Evolutionary conservation across 1,284 basidiomycete species (phyloP).

Genomic region (Abortiporus biennis): DNA sequence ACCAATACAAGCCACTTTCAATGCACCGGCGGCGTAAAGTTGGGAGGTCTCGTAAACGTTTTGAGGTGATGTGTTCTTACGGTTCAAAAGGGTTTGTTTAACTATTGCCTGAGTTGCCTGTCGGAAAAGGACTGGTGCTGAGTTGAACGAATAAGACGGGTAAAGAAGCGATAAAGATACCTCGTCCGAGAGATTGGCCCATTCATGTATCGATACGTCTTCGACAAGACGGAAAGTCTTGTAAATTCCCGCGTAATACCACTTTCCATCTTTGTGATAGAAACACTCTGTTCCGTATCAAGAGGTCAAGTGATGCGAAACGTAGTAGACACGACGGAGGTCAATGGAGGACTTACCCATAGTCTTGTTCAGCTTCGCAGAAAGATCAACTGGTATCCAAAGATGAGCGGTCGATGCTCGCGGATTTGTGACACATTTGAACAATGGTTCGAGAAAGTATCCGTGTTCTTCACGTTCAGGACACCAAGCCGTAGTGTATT

Average conservation of each 20-base stretch:
- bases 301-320: neutral
- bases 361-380: conserved; percentile 48
- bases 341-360: conserved; percentile 43
- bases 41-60: conserved; percentile 68
- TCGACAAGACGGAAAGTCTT: conserved; percentile 52
- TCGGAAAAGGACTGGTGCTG: neutral
- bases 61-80: conserved; percentile 71
- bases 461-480: conserved; percentile 75
- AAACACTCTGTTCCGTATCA: conserved; percentile 54
- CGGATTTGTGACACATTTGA: conserved; percentile 72
- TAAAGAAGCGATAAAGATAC: conserved; percentile 27
- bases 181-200: conserved; percentile 58
- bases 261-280: conserved; percentile 68
- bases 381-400: conserved; percentile 57
- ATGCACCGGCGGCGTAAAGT: conserved; percentile 63
- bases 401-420: conserved; percentile 66
- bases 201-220: conserved; percentile 59
- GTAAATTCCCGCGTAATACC: conserved; percentile 79
- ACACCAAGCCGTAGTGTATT: conserved; percentile 67
- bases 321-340: neutral
- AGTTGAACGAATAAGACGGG: neutral
- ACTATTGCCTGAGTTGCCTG: conserved; percentile 60
- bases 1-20: conserved; percentile 65
- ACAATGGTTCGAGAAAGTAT: conserved; percentile 62
- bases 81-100: conserved; percentile 60